Conservation (phyloP, 805 yeast genomes). For the Pichia exigua region DNA sequence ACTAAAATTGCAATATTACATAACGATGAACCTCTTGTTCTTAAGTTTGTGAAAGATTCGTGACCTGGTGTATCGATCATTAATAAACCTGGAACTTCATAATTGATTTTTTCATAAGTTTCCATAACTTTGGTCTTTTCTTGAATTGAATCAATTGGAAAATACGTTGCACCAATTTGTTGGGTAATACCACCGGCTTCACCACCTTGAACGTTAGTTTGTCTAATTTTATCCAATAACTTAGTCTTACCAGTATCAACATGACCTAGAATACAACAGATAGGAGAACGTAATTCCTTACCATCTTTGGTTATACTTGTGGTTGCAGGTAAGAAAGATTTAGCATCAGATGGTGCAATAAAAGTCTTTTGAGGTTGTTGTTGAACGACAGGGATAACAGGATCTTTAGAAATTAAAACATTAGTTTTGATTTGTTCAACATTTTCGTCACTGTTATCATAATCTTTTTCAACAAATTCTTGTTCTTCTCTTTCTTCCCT, state of each 20-base stretch:
- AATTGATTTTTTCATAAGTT: conserved; percentile 71
- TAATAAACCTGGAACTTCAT: conserved; percentile 94
- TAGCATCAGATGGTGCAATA: conserved; percentile 12
- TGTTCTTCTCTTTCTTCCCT: conserved; percentile 29
- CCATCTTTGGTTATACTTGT: conserved; percentile 16
- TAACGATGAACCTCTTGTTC: conserved; percentile 97
- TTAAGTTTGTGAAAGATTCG: conserved; percentile 95
- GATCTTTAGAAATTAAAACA: background rate
- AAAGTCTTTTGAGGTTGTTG: background rate
- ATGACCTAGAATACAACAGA: conserved; percentile 98
- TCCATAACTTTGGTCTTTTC: conserved; percentile 90
- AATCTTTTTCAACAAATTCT: conserved; percentile 27
- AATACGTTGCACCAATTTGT: conserved; percentile 99
- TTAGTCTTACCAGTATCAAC: conserved; percentile 99
- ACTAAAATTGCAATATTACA: conserved; percentile 99
- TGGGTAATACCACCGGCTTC: conserved; percentile 99
- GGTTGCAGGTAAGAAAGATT: conserved; percentile 17
- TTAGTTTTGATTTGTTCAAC: conserved; percentile 13
- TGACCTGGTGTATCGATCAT: conserved; percentile 99
- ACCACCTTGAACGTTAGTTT: conserved; percentile 99
- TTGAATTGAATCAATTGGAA: conserved; percentile 92
- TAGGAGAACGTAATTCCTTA: conserved; percentile 86
- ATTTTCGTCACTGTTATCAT: conserved; percentile 19
- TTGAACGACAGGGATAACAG: background rate
- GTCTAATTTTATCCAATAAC: conserved; percentile 92